Evolutionary conservation across 176 grass and related monocot genomes (phyloP).

Genomic region (Musa schizocarpa): DNA sequence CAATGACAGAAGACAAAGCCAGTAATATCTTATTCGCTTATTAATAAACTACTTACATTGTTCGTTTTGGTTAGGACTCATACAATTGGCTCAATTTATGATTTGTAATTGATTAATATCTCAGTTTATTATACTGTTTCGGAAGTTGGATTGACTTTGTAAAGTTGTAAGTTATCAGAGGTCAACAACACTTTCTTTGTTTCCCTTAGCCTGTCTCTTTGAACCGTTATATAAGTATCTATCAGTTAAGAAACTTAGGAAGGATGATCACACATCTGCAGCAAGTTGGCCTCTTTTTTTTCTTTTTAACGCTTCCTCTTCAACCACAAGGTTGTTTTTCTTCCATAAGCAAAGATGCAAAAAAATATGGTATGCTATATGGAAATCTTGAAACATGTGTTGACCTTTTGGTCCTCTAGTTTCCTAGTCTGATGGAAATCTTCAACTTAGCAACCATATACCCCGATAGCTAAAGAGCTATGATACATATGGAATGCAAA

Average conservation of each 20-base stretch:
- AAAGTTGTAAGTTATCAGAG: background rate
- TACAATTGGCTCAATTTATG: background rate
- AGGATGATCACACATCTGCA: background rate
- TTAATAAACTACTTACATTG: background rate
- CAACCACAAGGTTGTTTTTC: background rate
- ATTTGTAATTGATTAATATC: background rate
- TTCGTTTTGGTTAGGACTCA: background rate
- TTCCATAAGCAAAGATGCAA: background rate
- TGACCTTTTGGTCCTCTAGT: background rate
- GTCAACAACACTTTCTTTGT: background rate
- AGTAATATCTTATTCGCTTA: background rate
- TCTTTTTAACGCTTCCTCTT: background rate
- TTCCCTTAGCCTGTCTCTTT: background rate
- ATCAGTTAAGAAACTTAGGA: no score
- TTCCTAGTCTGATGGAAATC: no score
- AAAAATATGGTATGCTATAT: background rate
- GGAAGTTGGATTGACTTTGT: background rate
- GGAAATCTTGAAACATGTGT: background rate
- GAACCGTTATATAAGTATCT: background rate
- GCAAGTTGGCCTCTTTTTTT: background rate
- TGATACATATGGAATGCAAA: no score
- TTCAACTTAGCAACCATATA: no score
- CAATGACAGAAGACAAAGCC: background rate
- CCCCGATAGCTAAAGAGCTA: no score
- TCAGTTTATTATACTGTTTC: background rate